These are phyloP conservation scores for Cyclotella choctawhatcheeana DNA, from an alignment of 108 stramenopile genomes.

Conservation along the genomic window DNA sequence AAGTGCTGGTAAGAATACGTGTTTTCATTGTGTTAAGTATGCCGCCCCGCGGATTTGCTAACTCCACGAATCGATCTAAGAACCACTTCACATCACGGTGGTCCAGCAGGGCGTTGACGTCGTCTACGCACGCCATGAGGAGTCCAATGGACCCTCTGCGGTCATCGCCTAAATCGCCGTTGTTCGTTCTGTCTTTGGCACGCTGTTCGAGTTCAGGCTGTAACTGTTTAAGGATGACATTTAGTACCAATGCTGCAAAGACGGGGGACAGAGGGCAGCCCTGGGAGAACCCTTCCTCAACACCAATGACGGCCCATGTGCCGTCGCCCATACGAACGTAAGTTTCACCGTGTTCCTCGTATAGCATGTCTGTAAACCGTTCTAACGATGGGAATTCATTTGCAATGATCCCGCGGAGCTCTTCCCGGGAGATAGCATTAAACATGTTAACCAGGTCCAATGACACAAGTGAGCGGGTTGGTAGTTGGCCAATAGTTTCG, in stretches of 20 bases:
- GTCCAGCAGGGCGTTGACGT: neutral
- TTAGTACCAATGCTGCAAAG: no score
- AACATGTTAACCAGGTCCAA: slow-evolving; percentile 24
- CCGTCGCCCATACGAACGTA: neutral
- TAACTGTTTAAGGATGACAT: neutral
- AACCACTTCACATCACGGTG: neutral
- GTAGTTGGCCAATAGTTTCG: neutral
- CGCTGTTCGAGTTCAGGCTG: neutral
- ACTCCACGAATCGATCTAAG: neutral
- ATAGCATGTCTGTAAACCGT: neutral
- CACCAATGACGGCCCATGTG: neutral
- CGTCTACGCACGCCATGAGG: neutral
- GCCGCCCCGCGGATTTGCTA: neutral
- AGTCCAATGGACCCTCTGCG: neutral
- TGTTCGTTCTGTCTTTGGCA: neutral
- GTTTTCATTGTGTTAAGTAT: neutral
- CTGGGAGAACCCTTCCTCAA: neutral
- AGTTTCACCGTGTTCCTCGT: neutral
- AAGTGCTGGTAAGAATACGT: neutral
- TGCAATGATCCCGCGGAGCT: slow-evolving; percentile 12
- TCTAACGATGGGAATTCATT: neutral
- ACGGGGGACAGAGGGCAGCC: no score
- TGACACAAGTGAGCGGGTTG: slow-evolving; percentile 14
- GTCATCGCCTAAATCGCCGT: neutral
- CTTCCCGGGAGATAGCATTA: slow-evolving; percentile 11